These are phyloP conservation scores for Colletotrichum ledebouriae DNA, from an alignment of 2,329 filamentous ascomycete species.

Conservation along the genomic window DNA sequence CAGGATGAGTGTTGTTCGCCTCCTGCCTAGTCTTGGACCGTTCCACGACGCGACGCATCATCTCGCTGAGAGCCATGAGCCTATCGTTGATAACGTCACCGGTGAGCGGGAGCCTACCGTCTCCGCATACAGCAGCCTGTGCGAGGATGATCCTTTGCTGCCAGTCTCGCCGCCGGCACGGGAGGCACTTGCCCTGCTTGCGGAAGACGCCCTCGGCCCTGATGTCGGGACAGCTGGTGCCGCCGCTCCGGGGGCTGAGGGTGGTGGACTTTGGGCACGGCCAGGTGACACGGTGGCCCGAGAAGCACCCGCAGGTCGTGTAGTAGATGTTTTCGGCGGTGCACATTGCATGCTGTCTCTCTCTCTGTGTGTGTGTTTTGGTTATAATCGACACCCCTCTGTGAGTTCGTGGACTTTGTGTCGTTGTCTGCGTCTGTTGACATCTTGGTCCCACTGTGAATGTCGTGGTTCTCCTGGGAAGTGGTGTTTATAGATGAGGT, in stretches of 20 bases:
- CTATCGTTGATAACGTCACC: conserved; percentile 4
- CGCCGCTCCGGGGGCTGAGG: background rate
- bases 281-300: conserved; percentile 28
- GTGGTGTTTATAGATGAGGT: background rate
- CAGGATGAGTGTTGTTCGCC: no score
- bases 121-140: background rate
- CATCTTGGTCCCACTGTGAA: background rate
- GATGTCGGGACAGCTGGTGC: conserved; percentile 26
- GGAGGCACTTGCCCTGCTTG: conserved; percentile 28
- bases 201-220: conserved; percentile 34
- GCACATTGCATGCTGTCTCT: conserved; percentile 32
- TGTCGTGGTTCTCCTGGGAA: background rate
- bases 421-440: background rate
- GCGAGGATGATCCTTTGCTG: conserved; percentile 14
- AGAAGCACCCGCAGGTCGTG: conserved; percentile 38
- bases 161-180: conserved; percentile 24
- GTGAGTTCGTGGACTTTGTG: no score
- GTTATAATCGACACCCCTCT: background rate
- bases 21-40: background rate
- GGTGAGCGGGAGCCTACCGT: background rate
- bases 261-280: conserved; percentile 15
- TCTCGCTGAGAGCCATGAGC: conserved; percentile 9
- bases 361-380: background rate
- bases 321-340: conserved; percentile 40
- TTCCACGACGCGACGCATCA: conserved; percentile 2